These are phyloP conservation scores for Cytospora chrysosperma DNA, from an alignment of 2,329 filamentous ascomycete species.

Conservation along the genomic window DNA sequence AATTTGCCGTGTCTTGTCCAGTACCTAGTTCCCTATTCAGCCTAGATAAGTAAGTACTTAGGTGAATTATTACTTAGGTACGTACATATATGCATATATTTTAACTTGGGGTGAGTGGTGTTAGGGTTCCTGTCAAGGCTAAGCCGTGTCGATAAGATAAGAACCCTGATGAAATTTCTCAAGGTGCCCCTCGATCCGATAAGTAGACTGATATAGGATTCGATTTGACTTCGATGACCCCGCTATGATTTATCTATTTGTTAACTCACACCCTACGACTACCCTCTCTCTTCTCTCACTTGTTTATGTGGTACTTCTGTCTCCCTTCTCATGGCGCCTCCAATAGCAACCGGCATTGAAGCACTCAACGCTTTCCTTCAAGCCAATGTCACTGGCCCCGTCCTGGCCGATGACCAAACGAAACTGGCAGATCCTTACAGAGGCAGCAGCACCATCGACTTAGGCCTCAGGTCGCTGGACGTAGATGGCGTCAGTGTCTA, in stretches of 20 bases:
- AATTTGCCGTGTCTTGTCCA: background rate
- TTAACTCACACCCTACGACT: background rate
- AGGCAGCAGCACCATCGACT: conserved; percentile 43
- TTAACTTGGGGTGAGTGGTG: no score
- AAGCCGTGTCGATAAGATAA: background rate
- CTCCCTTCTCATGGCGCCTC: conserved; percentile 13
- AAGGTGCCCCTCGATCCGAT: conserved; percentile 5
- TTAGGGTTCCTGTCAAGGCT: background rate
- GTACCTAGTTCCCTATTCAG: no score
- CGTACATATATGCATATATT: no score
- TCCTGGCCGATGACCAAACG: conserved; percentile 47
- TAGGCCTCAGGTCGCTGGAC: conserved; percentile 68
- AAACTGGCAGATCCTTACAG: conserved; percentile 18
- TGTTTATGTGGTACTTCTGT: background rate
- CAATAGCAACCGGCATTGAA: conserved; percentile 57
- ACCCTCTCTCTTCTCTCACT: background rate
- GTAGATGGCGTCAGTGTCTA: conserved; percentile 88
- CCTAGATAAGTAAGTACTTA: no score
- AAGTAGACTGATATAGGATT: no score
- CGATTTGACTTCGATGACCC: background rate
- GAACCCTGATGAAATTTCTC: conserved; percentile 15
- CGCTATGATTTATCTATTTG: conserved; percentile 31
- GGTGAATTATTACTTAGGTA: no score
- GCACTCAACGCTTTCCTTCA: conserved; percentile 80
- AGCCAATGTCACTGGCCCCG: conserved; percentile 83